These are phyloP conservation scores for Sclerotinia spermophila DNA, from an alignment of 2,329 filamentous ascomycete genomes.

Conservation along the genomic window DNA sequence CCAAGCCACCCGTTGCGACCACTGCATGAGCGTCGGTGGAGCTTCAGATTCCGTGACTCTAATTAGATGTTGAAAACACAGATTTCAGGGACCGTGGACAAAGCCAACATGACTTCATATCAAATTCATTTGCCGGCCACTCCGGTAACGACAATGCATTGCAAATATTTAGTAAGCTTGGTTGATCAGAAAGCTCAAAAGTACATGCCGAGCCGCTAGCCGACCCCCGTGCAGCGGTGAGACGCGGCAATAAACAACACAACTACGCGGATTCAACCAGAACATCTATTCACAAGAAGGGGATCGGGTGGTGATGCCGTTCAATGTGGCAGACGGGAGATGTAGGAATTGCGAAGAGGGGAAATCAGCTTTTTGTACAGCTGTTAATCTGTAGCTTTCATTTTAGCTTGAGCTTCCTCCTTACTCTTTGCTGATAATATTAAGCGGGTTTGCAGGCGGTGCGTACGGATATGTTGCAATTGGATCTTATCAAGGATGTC, in stretches of 20 bases:
- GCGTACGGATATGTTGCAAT: conserved; percentile 61
- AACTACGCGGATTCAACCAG: not conserved
- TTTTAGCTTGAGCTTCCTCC: not conserved
- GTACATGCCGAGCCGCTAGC: not conserved
- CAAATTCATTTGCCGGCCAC: not conserved
- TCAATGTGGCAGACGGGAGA: conserved; percentile 72
- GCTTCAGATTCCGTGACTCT: not conserved
- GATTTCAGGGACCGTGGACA: not conserved
- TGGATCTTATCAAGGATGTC: conserved; percentile 62
- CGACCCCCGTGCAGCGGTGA: not conserved
- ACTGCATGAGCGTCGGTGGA: not conserved
- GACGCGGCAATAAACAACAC: not conserved
- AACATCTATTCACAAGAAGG: conserved; percentile 46
- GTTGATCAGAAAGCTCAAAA: not conserved
- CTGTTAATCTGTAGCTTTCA: conserved; percentile 49
- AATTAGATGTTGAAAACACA: not conserved
- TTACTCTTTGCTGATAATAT: not conserved
- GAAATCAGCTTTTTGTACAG: conserved; percentile 74
- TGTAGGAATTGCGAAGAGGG: conserved; percentile 84
- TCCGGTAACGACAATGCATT: not conserved
- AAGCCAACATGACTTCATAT: not conserved
- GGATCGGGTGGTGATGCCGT: conserved; percentile 77
- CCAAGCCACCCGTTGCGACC: too few species aligned
- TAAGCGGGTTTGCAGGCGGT: conserved; percentile 52
- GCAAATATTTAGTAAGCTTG: not conserved